Conservation (phyloP, 257 asterid genomes). For the Penstemon barbatus region DNA sequence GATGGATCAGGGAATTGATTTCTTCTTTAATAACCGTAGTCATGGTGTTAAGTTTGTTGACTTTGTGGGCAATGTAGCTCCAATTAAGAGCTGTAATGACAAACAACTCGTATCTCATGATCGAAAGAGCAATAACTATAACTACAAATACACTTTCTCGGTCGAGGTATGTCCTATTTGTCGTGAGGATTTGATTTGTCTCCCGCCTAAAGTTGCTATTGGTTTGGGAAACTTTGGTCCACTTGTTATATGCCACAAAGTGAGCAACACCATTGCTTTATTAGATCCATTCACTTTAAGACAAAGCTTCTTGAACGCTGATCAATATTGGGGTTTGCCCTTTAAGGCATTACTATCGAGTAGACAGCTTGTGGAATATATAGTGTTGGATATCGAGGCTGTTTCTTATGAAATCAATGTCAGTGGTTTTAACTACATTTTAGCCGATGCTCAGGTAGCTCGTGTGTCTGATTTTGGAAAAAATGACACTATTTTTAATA, state of each 20-base stretch:
- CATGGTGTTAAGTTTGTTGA: slow-evolving; percentile 28
- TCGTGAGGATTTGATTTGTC: slow-evolving; percentile 29
- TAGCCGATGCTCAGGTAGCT: slow-evolving; percentile 31
- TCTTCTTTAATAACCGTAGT: slow-evolving; percentile 26
- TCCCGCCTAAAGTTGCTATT: neutral
- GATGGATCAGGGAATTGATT: slow-evolving; percentile 31
- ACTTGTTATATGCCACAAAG: neutral
- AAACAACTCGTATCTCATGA: slow-evolving; percentile 31
- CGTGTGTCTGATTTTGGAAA: slow-evolving; percentile 31
- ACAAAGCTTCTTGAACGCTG: slow-evolving; percentile 26
- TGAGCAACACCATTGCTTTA: neutral
- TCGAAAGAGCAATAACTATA: slow-evolving; percentile 23
- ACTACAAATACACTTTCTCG: slow-evolving; percentile 27
- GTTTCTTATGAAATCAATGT: slow-evolving; percentile 26
- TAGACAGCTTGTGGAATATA: slow-evolving; percentile 22
- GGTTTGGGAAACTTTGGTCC: neutral
- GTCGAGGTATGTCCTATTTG: slow-evolving; percentile 27
- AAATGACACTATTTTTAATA: slow-evolving; percentile 4
- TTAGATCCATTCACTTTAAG: neutral
- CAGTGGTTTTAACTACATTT: slow-evolving; percentile 22
- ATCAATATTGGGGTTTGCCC: slow-evolving; percentile 26
- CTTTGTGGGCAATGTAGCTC: slow-evolving; percentile 21
- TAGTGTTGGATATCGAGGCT: slow-evolving; percentile 21
- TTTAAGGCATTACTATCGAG: slow-evolving; percentile 29
- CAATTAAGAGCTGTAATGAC: slow-evolving; percentile 20